Base-by-base conservation (phyloP, 2,329 filamentous ascomycete genomes). In the Diaporthe capsici region DNA sequence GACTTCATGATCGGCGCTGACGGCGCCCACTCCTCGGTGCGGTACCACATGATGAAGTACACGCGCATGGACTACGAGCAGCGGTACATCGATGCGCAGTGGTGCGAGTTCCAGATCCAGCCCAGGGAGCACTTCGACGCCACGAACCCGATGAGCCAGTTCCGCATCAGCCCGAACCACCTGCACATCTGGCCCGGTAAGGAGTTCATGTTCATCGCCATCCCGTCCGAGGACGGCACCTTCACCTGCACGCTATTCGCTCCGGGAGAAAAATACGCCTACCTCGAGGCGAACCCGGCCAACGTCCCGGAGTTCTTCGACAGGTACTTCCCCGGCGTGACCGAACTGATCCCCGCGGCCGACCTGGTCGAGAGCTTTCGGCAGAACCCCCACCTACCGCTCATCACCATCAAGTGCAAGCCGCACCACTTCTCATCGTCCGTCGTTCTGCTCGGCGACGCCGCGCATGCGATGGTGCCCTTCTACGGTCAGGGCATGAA, bases 401-500 rank as follows among this genome's bases (percentile, higher is more conserved):
- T 99, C 9, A 97, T 99, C 82, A 97, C 91, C 82, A 94, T 99
- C 82, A 98, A 98, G 85, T 98, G 96, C 86, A 90, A 90, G 25
- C 97, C 97, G 0, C 94, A 98, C 84, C 95, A 98, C 86, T 95
- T 91, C 85, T 88, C 86, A 68, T 91, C 92, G 34, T 94, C 92
- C 0, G 95, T 90, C 44, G 95, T 98, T 76, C 95, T 99, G 67
- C 83, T 99, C 49, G 97, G 97, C 75, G 97, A 99, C 82, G 95
- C 97, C 10, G 96, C 97, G 0, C 97, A 99, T 83, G 97, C 97
- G 75, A 98, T 99, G 93, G 95, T 99, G 0, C 97, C 97, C 0
- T 99, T 99, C 84, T 99, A 98, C 83, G 97, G 97, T 0, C 97
- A 99, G 84, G 97, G 97, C 51, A 97, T 99, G 92, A 99, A 99